These are phyloP conservation scores for Coemansia pectinata DNA, from an alignment of 192 early-diverging fungal species.

Conservation along the genomic window DNA sequence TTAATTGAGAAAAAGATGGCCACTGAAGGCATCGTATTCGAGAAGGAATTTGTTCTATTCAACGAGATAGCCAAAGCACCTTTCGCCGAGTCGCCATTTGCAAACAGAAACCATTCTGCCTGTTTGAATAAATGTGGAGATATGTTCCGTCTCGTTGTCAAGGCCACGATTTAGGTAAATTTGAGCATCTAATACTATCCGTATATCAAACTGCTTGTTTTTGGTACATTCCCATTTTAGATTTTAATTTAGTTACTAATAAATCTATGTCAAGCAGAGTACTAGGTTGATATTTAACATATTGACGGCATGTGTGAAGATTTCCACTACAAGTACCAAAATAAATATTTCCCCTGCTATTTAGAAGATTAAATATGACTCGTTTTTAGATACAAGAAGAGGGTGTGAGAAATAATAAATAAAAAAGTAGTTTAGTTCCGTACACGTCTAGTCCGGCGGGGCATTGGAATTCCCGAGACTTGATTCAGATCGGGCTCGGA, in stretches of 20 bases:
- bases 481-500: neutral
- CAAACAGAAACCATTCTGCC: neutral
- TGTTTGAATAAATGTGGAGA: neutral
- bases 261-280: too few species aligned
- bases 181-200: neutral
- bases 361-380: neutral
- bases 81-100: neutral
- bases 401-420: neutral
- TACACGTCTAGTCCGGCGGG: slow-evolving; percentile 25
- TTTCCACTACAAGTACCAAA: too few species aligned
- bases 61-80: neutral
- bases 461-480: slow-evolving; percentile 19
- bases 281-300: too few species aligned
- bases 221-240: neutral
- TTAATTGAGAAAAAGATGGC: neutral
- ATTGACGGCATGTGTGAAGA: too few species aligned
- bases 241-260: neutral
- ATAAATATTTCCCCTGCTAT: too few species aligned
- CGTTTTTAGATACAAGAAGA: neutral
- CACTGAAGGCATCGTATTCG: neutral
- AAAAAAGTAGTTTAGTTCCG: slow-evolving; percentile 17
- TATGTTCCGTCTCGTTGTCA: neutral
- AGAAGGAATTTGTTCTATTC: neutral
- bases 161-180: neutral
- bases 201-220: neutral